Conservation (phyloP, 768 basidiomycete genomes). For the Psilocybe tampanensis region DNA sequence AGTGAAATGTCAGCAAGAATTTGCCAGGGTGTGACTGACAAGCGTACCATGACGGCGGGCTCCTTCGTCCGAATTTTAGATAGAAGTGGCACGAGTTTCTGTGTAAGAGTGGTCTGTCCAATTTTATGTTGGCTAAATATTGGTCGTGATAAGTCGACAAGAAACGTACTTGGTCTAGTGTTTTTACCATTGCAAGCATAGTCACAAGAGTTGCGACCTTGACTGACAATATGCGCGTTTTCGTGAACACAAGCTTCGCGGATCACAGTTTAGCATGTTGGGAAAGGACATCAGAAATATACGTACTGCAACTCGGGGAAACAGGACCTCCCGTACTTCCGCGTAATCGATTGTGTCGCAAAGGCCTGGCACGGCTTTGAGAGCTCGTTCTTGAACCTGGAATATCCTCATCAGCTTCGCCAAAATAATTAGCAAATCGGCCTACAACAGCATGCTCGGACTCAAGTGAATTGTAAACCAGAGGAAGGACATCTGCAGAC, state of each 20-base stretch:
- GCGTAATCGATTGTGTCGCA: constrained; percentile 96
- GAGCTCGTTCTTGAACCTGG: constrained; percentile 89
- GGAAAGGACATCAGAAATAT: neutral
- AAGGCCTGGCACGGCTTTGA: constrained; percentile 80
- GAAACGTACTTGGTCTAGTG: constrained; percentile 74
- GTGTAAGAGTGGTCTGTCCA: constrained; percentile 77
- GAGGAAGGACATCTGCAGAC: constrained; percentile 82
- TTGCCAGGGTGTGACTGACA: neutral
- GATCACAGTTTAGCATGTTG: neutral
- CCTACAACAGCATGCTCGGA: constrained; percentile 87
- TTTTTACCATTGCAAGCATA: constrained; percentile 86
- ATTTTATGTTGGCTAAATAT: neutral
- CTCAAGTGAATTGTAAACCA: constrained; percentile 95
- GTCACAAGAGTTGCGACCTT: constrained; percentile 89
- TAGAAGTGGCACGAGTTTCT: constrained; percentile 92
- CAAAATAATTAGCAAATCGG: constrained; percentile 2
- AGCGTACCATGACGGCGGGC: constrained; percentile 85
- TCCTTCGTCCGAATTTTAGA: constrained; percentile 97
- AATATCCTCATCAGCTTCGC: constrained; percentile 2
- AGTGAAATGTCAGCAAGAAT: neutral
- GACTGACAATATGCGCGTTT: constrained; percentile 86
- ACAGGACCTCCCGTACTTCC: constrained; percentile 87
- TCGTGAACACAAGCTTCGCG: constrained; percentile 84
- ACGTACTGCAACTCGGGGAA: constrained; percentile 90
- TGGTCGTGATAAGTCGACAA: neutral